Evolutionary conservation across 768 basidiomycete species (phyloP).

Genomic region (Suillus bovinus): DNA sequence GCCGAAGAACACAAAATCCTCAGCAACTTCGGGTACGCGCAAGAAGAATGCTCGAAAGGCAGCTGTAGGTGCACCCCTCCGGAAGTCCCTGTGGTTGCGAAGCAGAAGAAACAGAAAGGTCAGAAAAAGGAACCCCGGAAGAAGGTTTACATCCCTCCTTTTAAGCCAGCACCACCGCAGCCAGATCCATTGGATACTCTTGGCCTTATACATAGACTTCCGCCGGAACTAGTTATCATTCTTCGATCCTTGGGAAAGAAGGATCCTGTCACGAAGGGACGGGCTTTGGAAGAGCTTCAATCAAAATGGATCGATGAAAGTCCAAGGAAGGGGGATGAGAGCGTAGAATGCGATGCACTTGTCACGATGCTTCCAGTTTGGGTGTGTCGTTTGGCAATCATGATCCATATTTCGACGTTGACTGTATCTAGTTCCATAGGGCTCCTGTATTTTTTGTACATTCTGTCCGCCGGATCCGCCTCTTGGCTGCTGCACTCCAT

Average conservation of each 20-base stretch:
- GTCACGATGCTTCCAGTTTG: conserved; percentile 83
- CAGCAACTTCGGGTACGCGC: conserved; percentile 81
- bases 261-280: conserved; percentile 78
- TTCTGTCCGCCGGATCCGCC: conserved; percentile 72
- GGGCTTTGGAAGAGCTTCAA: conserved; percentile 84
- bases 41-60: conserved; percentile 91
- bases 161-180: conserved; percentile 69
- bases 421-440: conserved; percentile 69
- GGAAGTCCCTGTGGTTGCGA: conserved; percentile 38
- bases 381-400: conserved; percentile 53
- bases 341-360: conserved; percentile 32
- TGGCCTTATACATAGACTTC: conserved; percentile 71
- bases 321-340: conserved; percentile 43
- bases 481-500: conserved; percentile 62
- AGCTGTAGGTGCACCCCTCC: conserved; percentile 39
- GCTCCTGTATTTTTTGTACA: conserved; percentile 80
- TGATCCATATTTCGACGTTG: conserved; percentile 10
- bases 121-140: conserved; percentile 71
- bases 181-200: conserved; percentile 88
- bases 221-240: conserved; percentile 81
- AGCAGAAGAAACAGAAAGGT: conserved; percentile 49
- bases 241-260: conserved; percentile 86
- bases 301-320: conserved; percentile 63
- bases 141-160: conserved; percentile 87
- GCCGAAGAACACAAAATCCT: conserved; percentile 62